Percentiles rank a stretch among this genome's conserved stretches.
phyloP scores from a whole-genome alignment of 2,329 filamentous ascomycete genomes.

The Aureobasidium sp. region DNA sequence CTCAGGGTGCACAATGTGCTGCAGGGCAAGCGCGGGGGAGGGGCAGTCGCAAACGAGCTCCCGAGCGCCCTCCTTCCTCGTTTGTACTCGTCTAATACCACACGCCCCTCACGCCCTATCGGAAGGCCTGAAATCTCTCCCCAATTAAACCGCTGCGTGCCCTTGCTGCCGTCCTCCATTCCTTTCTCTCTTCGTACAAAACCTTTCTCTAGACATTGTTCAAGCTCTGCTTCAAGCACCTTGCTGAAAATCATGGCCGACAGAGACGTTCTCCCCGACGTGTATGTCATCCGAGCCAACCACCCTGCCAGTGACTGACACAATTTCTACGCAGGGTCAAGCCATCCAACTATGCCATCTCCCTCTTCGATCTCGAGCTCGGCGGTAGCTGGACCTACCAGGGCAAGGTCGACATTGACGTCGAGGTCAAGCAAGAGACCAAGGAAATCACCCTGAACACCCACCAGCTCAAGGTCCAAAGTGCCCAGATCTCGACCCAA shows the following conservation, averaged over 20 bases:
- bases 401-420: constrained; percentile 74
- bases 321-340: constrained; percentile 51
- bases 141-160: background rate
- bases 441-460: constrained; percentile 78
- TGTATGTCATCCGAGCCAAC: constrained; percentile 28
- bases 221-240: constrained; percentile 27
- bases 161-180: background rate
- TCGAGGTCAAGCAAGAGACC: constrained; percentile 63
- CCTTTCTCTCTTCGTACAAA: background rate
- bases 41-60: constrained; percentile 13
- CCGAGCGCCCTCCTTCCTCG: constrained; percentile 10
- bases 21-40: constrained; percentile 14
- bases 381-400: constrained; percentile 72
- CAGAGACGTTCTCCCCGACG: constrained; percentile 39
- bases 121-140: background rate
- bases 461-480: constrained; percentile 71
- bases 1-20: constrained; percentile 6
- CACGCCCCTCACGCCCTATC: constrained; percentile 5
- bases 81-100: constrained; percentile 6
- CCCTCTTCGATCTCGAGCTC: constrained; percentile 69
- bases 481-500: constrained; percentile 55
- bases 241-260: constrained; percentile 39
- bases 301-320: background rate
- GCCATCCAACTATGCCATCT: constrained; percentile 78
- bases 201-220: constrained; percentile 22